A percentile compares a stretch with the other conserved stretches of the same genome.
phyloP scores from a whole-genome alignment of 306 rosid species.

The Ormosia emarginata region DNA sequence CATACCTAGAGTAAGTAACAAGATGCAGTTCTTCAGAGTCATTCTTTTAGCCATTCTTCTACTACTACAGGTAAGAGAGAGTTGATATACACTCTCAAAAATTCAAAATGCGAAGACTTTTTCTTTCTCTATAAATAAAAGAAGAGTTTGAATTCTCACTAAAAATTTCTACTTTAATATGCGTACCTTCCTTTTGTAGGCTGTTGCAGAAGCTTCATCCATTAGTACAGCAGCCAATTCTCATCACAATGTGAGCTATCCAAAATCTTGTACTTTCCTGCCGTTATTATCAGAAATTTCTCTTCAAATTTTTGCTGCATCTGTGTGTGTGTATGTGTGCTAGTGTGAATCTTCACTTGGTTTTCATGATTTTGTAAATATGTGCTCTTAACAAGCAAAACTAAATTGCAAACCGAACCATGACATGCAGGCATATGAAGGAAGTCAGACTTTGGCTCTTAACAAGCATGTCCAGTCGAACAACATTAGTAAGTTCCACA shows the following conservation, averaged over 20 bases:
- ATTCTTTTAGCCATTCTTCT: constrained; percentile 22
- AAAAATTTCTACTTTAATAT: not conserved
- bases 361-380: not conserved
- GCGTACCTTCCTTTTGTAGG: constrained; percentile 23
- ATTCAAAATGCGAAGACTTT: not conserved
- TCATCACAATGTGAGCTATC: constrained; percentile 24
- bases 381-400: not conserved
- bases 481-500: constrained; percentile 43
- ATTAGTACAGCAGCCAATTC: constrained; percentile 14
- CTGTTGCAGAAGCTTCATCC: constrained; percentile 42
- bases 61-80: constrained; percentile 17
- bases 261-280: not conserved
- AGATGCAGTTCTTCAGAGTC: constrained; percentile 33
- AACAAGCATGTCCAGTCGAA: not conserved
- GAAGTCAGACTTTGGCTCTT: not conserved
- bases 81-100: not conserved
- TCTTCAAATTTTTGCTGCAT: not conserved
- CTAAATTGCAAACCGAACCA: not conserved
- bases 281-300: not conserved
- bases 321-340: too few relatives aligned
- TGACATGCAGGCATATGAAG: not conserved
- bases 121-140: not conserved
- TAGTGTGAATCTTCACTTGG: not conserved
- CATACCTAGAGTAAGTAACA: not conserved
- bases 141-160: not conserved